A percentile compares a stretch with the other conserved stretches of the same genome.
Evolutionary conservation across 2,329 filamentous ascomycete species (phyloP).

Genomic region (Colletotrichum noveboracense): DNA sequence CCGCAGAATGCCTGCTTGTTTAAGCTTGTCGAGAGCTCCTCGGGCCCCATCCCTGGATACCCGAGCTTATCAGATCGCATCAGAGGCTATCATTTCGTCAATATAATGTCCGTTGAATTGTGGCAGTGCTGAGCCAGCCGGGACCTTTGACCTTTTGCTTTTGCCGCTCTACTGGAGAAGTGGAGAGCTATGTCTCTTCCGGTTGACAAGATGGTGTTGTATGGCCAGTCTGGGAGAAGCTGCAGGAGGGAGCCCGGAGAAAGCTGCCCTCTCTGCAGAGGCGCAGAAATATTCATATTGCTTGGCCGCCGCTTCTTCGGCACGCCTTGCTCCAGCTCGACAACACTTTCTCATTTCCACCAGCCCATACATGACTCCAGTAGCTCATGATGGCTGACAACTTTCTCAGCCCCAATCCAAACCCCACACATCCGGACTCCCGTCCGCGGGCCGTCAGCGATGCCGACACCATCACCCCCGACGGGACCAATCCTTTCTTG

Average conservation of each 20-base stretch:
- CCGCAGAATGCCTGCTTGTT: background rate
- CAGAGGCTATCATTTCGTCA: background rate
- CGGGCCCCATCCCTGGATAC: background rate
- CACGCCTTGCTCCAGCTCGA: conserved; percentile 16
- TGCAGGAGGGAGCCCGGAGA: background rate
- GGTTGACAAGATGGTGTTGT: background rate
- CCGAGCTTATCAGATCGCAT: conserved; percentile 11
- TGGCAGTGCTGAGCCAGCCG: conserved; percentile 6
- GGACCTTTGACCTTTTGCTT: background rate
- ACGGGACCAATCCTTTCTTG: conserved; percentile 25
- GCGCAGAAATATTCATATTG: conserved; percentile 4
- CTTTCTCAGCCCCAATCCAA: conserved; percentile 10
- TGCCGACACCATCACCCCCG: conserved; percentile 15
- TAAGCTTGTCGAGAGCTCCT: conserved; percentile 6
- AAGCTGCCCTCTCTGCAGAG: background rate
- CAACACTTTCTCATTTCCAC: conserved; percentile 4
- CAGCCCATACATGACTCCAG: background rate
- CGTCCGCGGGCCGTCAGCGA: conserved; percentile 14
- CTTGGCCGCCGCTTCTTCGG: conserved; percentile 13
- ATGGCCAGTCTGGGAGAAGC: background rate
- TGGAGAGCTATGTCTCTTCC: conserved; percentile 4
- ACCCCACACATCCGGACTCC: conserved; percentile 7
- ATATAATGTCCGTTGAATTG: background rate
- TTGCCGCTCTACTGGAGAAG: background rate
- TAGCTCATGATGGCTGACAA: conserved; percentile 9